phyloP scores from a whole-genome alignment of 331 rosid species.

The Quercus lobata region DNA sequence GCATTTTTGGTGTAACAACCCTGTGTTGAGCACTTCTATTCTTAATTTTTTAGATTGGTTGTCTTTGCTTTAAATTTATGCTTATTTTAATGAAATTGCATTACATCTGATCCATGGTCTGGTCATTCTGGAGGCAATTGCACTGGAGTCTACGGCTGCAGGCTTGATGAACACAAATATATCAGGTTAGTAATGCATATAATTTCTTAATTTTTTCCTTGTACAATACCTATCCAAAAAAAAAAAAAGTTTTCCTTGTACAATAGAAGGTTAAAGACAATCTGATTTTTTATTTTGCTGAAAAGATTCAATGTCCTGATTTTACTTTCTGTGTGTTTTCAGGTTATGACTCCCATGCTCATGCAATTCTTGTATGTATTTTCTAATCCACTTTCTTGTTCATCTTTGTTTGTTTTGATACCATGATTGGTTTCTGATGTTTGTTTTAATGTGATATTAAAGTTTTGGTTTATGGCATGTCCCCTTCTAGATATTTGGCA shows the following conservation, averaged over 20 bases:
- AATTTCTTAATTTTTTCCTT: neutral
- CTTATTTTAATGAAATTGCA: constrained; percentile 61
- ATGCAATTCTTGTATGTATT: constrained; percentile 28
- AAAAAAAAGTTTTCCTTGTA: too few species aligned
- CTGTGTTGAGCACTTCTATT: neutral
- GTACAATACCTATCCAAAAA: too few species aligned
- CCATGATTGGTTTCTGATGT: neutral
- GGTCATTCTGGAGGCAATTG: constrained; percentile 64
- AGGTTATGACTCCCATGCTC: constrained; percentile 21
- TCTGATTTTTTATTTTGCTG: neutral
- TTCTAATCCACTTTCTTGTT: neutral
- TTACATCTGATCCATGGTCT: constrained; percentile 81
- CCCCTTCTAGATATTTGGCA: neutral
- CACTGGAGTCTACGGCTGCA: constrained; percentile 53
- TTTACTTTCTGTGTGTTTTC: neutral
- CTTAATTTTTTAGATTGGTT: neutral
- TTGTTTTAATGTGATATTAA: neutral
- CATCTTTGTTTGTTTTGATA: neutral
- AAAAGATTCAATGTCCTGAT: neutral
- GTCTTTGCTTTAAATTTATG: constrained; percentile 9
- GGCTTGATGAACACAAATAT: constrained; percentile 31
- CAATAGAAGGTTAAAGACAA: neutral
- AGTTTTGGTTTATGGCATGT: neutral
- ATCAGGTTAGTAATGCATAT: constrained; percentile 44
- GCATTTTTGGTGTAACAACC: constrained; percentile 6